Evolutionary conservation across 2,329 filamentous ascomycete genomes (phyloP), one percentile per base, ranked within the genome.

Genomic region (Thelonectria rubi): DNA sequence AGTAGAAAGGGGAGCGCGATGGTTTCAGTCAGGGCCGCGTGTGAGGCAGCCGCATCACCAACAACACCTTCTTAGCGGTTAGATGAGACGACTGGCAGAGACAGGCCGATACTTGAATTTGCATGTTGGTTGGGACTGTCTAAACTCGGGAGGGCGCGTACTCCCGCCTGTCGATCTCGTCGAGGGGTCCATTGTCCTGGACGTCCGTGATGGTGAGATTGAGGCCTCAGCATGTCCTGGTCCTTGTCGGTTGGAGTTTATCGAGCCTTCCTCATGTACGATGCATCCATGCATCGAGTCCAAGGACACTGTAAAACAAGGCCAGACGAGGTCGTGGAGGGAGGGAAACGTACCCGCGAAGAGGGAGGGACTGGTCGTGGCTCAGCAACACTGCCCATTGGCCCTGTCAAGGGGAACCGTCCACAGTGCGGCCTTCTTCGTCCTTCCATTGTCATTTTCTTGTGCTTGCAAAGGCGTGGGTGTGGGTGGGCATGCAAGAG

Each of bases 11-110:
- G 40, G 7, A 24, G 43, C 21, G 5, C 15, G 49, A 37, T 15
- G 17, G 68, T 71, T 71, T 70, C 68, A 71, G 63, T 47, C 37
- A 9, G 42, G 67, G 68, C 58, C 68, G 67, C 68, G 54, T 61
- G 58, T 58, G 60, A 40, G 39, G 50, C 50, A 58, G 42, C 68
- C 66, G 40, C 55, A 58, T 58, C 54, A 24, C 30, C 24, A 49
- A 32, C 55, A 58, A 42, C 52, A 54, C 9, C 5, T 51, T 40
- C 32, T 40, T 47, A 34, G 46, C 15, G 18, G 12, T 8, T n/a
- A n/a, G 18, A 51, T 11, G 39, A 55, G 43, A 47, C 45, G 12
- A 47, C 12, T 30, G 15, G 21, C 26, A 39, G 45, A 59, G 51
- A 56, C 37, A 69, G 67, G 62, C 60, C 64, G 66, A 64, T 58